Percentiles rank a stretch among this genome's conserved stretches.
Conservation (phyloP, 2,329 filamentous ascomycete genomes). For the Colletotrichum sansevieriae region DNA sequence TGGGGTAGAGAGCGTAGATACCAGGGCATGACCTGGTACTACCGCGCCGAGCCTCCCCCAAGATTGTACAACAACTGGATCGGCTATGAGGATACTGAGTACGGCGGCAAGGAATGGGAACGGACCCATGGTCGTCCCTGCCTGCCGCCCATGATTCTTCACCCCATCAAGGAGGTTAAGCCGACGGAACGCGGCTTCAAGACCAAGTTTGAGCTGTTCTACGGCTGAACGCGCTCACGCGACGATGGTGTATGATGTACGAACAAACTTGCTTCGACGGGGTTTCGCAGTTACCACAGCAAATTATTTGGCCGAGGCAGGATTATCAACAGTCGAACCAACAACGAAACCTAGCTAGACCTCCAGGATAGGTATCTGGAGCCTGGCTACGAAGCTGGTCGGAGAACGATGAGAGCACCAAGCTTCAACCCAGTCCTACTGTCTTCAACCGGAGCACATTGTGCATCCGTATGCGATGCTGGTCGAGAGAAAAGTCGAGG, state of each 20-base stretch:
- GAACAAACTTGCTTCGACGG: slow-evolving; percentile 33
- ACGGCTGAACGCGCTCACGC: slow-evolving; percentile 49
- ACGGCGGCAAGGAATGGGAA: slow-evolving; percentile 70
- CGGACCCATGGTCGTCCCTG: slow-evolving; percentile 67
- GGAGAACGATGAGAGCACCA: background rate
- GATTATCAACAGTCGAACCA: slow-evolving; percentile 7
- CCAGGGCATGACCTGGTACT: slow-evolving; percentile 73
- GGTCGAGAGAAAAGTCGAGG: slow-evolving; percentile 1
- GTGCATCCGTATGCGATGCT: slow-evolving; percentile 5
- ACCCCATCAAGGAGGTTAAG: slow-evolving; percentile 70
- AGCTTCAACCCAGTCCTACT: background rate
- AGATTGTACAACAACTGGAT: slow-evolving; percentile 74
- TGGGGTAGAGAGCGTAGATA: slow-evolving; percentile 71
- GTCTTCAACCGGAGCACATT: slow-evolving; percentile 13
- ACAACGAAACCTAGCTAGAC: background rate
- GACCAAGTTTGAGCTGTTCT: slow-evolving; percentile 54
- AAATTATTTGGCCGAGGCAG: background rate
- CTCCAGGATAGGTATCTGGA: background rate
- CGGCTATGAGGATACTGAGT: slow-evolving; percentile 67
- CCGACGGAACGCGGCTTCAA: slow-evolving; percentile 60
- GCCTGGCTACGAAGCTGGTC: slow-evolving; percentile 16
- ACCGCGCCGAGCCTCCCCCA: slow-evolving; percentile 68
- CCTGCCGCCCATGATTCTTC: slow-evolving; percentile 70
- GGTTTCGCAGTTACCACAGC: slow-evolving; percentile 1
- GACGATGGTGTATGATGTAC: slow-evolving; percentile 39